phyloP scores from a whole-genome alignment of 805 yeast species.

The Blastobotrys parvus region DNA sequence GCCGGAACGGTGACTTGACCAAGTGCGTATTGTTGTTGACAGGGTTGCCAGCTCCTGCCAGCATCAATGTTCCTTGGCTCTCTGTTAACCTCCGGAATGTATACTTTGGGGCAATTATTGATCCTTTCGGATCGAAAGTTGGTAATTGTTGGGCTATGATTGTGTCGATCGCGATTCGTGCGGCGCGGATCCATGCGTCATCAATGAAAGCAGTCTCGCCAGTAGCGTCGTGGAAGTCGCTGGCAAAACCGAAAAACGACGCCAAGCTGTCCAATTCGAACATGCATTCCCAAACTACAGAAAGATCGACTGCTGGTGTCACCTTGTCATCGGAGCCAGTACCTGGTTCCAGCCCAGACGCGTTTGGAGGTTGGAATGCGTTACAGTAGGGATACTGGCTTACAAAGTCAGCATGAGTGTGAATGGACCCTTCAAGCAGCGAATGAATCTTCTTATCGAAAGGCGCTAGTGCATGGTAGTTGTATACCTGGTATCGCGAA shows the following conservation, averaged over 20 bases:
- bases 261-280: slow-evolving; percentile 84
- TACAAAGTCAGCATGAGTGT: slow-evolving; percentile 64
- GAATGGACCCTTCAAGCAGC: slow-evolving; percentile 68
- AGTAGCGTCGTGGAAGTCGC: slow-evolving; percentile 45
- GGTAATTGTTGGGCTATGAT: slow-evolving; percentile 54
- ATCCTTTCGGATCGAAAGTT: slow-evolving; percentile 38
- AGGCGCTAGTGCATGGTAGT: slow-evolving; percentile 55
- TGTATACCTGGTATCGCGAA: slow-evolving; percentile 73
- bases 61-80: slow-evolving; percentile 59
- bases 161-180: slow-evolving; percentile 42
- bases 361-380: slow-evolving; percentile 79
- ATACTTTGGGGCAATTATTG: slow-evolving; percentile 43
- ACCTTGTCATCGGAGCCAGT: slow-evolving; percentile 47
- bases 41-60: slow-evolving; percentile 79
- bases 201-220: slow-evolving; percentile 30
- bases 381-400: slow-evolving; percentile 70
- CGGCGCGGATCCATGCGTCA: slow-evolving; percentile 56
- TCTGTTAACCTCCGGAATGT: slow-evolving; percentile 62
- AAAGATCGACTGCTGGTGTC: slow-evolving; percentile 61
- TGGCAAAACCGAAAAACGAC: slow-evolving; percentile 65
- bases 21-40: slow-evolving; percentile 63
- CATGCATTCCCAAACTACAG: slow-evolving; percentile 79
- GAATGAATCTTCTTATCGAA: slow-evolving; percentile 42
- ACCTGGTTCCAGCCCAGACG: slow-evolving; percentile 33
- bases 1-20: slow-evolving; percentile 73